phyloP scores from a whole-genome alignment of 1,284 basidiomycete genomes.

The Cutaneotrichosporon arboriforme region DNA sequence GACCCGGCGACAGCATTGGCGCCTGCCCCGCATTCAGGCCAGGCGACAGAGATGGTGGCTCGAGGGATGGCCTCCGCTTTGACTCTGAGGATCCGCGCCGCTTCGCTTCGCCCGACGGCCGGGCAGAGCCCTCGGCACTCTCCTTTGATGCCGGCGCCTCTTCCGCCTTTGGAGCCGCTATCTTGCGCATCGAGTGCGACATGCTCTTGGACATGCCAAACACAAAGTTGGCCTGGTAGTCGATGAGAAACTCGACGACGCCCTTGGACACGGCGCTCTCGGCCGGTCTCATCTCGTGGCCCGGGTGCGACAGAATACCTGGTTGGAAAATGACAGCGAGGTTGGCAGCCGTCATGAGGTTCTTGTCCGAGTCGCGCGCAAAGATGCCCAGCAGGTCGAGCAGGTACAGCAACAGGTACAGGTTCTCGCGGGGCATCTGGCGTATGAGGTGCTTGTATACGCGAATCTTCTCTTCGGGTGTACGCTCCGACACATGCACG shows the following conservation, averaged over 20 bases:
- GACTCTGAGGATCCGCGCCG: no score
- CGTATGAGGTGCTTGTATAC: constrained; percentile 81
- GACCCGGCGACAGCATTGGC: no score
- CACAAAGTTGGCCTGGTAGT: constrained; percentile 44
- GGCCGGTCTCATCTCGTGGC: constrained; percentile 70
- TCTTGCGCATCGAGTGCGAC: neutral
- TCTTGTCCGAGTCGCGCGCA: constrained; percentile 81
- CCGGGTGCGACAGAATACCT: constrained; percentile 80
- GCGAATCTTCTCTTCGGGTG: constrained; percentile 61
- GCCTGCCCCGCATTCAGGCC: no score
- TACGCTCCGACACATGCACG: constrained; percentile 51
- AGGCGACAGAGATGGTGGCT: no score
- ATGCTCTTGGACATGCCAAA: constrained; percentile 33
- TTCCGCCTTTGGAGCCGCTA: neutral
- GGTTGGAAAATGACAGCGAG: constrained; percentile 92
- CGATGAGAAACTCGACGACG: constrained; percentile 91
- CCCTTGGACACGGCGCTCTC: constrained; percentile 83
- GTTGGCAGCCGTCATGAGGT: constrained; percentile 92
- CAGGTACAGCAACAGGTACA: constrained; percentile 92
- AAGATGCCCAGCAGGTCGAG: constrained; percentile 94
- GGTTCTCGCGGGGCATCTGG: constrained; percentile 77
- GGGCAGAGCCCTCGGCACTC: no score
- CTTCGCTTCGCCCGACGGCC: no score
- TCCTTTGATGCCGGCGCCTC: neutral
- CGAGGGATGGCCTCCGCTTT: no score